Evolutionary conservation across 1,139 yeast species (phyloP).

Genomic region (Hemisphaericaspora subhashii): DNA sequence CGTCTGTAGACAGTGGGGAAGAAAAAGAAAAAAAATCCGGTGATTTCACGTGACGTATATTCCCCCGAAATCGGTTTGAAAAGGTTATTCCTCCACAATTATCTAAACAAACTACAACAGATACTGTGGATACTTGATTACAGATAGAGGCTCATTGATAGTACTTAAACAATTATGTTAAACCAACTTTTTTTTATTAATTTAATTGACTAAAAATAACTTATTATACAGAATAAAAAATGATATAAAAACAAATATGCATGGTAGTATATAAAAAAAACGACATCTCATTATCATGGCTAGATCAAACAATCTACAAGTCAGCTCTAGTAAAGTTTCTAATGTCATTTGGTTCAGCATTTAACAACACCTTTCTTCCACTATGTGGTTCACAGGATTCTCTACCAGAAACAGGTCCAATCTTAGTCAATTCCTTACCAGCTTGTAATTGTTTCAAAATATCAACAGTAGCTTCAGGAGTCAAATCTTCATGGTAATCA

Average conservation of each 20-base stretch:
- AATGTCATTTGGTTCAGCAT: constrained; percentile 66
- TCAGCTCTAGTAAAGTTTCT: constrained; percentile 47
- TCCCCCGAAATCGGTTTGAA: neutral
- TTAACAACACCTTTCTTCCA: constrained; percentile 65
- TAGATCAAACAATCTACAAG: constrained; percentile 21
- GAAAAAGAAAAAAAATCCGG: constrained; percentile 3
- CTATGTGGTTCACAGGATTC: constrained; percentile 74
- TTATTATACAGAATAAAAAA: constrained; percentile 3
- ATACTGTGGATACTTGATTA: no score
- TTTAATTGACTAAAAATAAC: neutral
- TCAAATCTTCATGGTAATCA: constrained; percentile 81
- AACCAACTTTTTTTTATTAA: neutral
- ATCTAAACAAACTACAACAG: no score
- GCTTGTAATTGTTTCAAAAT: constrained; percentile 63
- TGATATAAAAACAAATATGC: neutral
- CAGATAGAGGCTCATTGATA: no score
- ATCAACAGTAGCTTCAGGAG: constrained; percentile 62
- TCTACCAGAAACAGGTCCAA: constrained; percentile 74
- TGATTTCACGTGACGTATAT: constrained; percentile 5
- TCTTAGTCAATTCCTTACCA: constrained; percentile 57
- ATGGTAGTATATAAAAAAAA: neutral
- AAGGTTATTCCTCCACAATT: neutral
- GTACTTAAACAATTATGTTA: no score
- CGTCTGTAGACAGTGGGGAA: neutral
- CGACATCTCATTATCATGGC: neutral